These are phyloP conservation scores for Emergomyces pasteurianus DNA, from an alignment of 2,329 filamentous ascomycete genomes.

Conservation along the genomic window DNA sequence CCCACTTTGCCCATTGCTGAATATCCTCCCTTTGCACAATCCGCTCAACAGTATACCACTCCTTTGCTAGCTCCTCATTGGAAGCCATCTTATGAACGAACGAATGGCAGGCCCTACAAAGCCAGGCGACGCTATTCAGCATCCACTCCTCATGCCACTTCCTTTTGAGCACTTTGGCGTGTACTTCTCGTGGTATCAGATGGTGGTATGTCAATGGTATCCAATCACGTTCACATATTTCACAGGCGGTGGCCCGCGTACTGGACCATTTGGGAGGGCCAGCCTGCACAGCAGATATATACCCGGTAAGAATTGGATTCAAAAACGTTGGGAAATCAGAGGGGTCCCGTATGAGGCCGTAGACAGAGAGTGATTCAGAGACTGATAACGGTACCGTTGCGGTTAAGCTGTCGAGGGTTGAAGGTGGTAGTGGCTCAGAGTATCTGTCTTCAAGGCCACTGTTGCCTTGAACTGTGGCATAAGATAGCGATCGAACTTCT, in stretches of 20 bases:
- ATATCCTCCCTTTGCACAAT: constrained; percentile 62
- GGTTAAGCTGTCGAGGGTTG: constrained; percentile 41
- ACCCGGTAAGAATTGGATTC: constrained; percentile 50
- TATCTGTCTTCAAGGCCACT: constrained; percentile 43
- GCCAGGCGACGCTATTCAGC: constrained; percentile 71
- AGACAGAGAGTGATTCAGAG: constrained; percentile 55
- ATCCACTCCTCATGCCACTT: constrained; percentile 68
- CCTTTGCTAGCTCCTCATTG: constrained; percentile 65
- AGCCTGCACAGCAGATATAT: constrained; percentile 45
- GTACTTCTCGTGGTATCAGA: constrained; percentile 66
- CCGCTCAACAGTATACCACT: constrained; percentile 61
- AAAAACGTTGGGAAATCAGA: constrained; percentile 45
- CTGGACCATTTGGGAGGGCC: constrained; percentile 52
- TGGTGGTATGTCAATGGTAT: constrained; percentile 74
- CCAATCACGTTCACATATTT: constrained; percentile 65
- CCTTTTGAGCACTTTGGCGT: constrained; percentile 62
- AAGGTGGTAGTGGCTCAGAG: constrained; percentile 42
- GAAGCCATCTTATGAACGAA: constrained; percentile 65
- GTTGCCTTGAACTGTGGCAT: constrained; percentile 43
- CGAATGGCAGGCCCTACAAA: constrained; percentile 72
- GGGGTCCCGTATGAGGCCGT: constrained; percentile 46
- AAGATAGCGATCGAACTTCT: constrained; percentile 49
- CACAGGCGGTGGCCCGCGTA: constrained; percentile 51
- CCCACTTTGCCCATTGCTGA: constrained; percentile 59
- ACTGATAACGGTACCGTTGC: constrained; percentile 47